Percentiles rank a stretch among this genome's conserved stretches.
Evolutionary conservation across 2,329 filamentous ascomycete genomes (phyloP).

Genomic region (Fusarium pininemorale): DNA sequence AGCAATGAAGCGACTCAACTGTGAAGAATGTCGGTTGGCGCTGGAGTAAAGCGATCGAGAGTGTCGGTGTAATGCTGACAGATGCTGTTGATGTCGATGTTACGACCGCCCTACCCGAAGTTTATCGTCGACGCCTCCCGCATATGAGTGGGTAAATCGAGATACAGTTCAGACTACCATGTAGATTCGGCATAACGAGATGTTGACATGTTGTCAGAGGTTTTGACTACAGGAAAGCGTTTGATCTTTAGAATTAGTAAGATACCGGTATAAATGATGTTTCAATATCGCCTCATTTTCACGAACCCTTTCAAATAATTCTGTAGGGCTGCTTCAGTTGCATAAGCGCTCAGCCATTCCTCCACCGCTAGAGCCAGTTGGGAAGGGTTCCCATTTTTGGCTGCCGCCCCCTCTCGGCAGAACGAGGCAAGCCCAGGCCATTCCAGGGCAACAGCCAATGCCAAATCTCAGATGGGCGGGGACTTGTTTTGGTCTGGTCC

Average conservation of each 20-base stretch:
- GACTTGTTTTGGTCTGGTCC: slow-evolving; percentile 1
- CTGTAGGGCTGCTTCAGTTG: neutral
- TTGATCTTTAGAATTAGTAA: fast-evolving
- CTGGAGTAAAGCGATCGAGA: fast-evolving
- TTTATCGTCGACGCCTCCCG: neutral
- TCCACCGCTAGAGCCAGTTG: neutral
- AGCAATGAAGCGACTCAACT: fast-evolving
- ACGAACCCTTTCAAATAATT: neutral
- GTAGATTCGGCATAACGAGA: neutral
- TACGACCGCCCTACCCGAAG: neutral
- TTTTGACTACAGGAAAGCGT: too few relatives aligned
- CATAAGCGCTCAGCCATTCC: neutral
- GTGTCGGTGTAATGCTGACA: neutral
- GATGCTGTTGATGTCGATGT: neutral
- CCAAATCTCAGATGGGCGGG: slow-evolving; percentile 3
- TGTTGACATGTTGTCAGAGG: too few relatives aligned
- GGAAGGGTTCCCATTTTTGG: neutral
- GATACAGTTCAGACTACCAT: neutral
- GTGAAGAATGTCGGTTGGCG: fast-evolving
- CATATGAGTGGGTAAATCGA: neutral
- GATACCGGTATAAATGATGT: fast-evolving
- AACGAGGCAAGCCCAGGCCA: slow-evolving; percentile 10
- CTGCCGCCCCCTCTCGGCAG: slow-evolving; percentile 5
- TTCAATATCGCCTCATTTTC: neutral
- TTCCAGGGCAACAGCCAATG: slow-evolving; percentile 14